Base-by-base conservation (phyloP, 2,329 filamentous ascomycete species). In the Beauveria varroae region DNA sequence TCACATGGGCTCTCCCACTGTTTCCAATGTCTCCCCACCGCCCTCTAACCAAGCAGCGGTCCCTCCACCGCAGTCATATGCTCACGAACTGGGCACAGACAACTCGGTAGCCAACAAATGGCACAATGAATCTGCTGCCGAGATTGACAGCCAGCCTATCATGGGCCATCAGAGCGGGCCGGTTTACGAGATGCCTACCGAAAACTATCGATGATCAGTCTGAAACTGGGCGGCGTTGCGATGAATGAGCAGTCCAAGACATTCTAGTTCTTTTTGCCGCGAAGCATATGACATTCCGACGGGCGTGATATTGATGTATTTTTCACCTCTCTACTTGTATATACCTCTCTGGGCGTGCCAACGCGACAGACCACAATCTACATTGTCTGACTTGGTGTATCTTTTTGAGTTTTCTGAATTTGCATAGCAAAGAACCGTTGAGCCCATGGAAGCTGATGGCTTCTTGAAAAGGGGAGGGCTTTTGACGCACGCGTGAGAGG, bases 101-200 rank as follows among this genome's bases (percentile, higher is more conserved):
- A 60, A 68, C 46, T 66, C 64, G 30, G 62, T 66, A 8, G 69
- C 70, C 7, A 65, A 68, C 37, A 70, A 68, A 58, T 76, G 74
- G 73, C 68, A 73, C 60, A 70, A 71, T 61, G 65, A 70, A 16
- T 65, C 71, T 49, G 74, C 75, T 3, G 68, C 73, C 3, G 75
- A 77, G 68, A 76, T 76, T 62, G 75, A 76, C 60, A 68, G 73
- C 52, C 68, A 72, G 49, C 67, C 72, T 34, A 68, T 75, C 5
- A 64, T 70, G 65, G 67, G 58, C 65, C 72, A 67, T 64, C 71
- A 69, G 64, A 73, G 65, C 43, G 73, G 71, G 1, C 72, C 73
- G 1, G 74, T 78, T 5, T 78, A 75, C 61, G 76, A 78, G 69
- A 78, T 78, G 76, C 73, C 76, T 3, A 65, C 72, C 14, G 70